Evolutionary conservation across 1,284 basidiomycete genomes (phyloP), one percentile per base, ranked within the genome.

Genomic region (Waitea zeae): DNA sequence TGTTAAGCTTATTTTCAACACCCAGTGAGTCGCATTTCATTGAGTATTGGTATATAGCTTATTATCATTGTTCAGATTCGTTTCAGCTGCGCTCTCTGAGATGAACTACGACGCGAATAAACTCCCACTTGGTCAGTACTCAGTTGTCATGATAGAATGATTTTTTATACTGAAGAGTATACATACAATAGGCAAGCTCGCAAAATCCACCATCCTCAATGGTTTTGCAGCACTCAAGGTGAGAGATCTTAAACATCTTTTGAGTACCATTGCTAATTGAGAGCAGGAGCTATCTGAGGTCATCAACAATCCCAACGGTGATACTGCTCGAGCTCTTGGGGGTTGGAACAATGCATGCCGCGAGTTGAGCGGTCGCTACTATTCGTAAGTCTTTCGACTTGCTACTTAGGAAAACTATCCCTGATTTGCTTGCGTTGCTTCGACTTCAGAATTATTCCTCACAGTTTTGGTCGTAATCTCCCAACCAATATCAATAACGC

Each of bases 81-180:
- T 75, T 31, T 59, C 70, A 33, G 67, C 66, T 0, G 59, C 63
- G 15, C 48, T 78, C 44, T 65, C 66, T n/a, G 64, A 67, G 3
- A 70, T 78, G 69, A 74, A 76, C 44, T 78, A 78, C 43, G 73
- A 78, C 45, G 71, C 70, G 3, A 69, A 69, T 43, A 78, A 78
- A 46, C 57, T 77, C 15, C 74, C 74, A 12, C 61, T 77, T 7
- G n/a, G n/a, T n/a, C n/a, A n/a, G n/a, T 72, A 68, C 58, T 52
- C 39, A 36, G 41, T 40, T 17, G 30, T 42, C 19, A 13, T 34
- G 35, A 27, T 30, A 36, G 20, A 20, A 36, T 26, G 14, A 27
- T 30, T 13, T 13, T 14, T 13, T 20, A 29, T 9, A 33, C 12
- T 14, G 28, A 14, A 46, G 19, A n/a, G 24, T 13, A 20, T 26